Percentiles rank a stretch among this genome's conserved stretches.
Evolutionary conservation across 1,139 yeast genomes (phyloP).

Genomic region (Kluyveromyces sp.): DNA sequence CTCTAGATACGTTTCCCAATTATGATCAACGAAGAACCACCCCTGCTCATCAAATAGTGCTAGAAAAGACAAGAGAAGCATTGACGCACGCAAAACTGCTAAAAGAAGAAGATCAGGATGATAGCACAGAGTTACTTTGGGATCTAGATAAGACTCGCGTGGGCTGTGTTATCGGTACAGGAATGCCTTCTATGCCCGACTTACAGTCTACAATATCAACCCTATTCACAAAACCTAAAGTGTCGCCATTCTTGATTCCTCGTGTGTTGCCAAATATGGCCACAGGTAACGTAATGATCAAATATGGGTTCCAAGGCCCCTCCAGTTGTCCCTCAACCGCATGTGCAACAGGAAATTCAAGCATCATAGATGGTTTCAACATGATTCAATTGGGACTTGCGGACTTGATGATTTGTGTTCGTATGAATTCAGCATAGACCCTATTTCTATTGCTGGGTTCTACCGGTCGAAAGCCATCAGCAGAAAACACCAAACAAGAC

Average conservation of each 20-base stretch:
- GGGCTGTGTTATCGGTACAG: conserved; percentile 89
- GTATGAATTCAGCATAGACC: conserved; percentile 81
- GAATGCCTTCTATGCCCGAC: conserved; percentile 85
- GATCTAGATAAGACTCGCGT: conserved; percentile 10
- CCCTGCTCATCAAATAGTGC: conserved; percentile 67
- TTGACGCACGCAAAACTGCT: conserved; percentile 47
- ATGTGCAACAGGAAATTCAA: conserved; percentile 92
- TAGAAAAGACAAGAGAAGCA: conserved; percentile 75
- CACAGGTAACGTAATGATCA: conserved; percentile 81
- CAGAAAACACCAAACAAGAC: conserved; percentile 66
- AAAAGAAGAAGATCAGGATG: conserved; percentile 3
- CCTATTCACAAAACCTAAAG: conserved; percentile 48
- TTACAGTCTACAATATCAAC: conserved; percentile 47
- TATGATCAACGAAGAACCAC: conserved; percentile 50
- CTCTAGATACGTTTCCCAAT: conserved; percentile 1
- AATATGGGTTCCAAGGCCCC: conserved; percentile 72
- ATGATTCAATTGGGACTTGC: conserved; percentile 76
- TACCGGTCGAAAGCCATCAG: conserved; percentile 81
- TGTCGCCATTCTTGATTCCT: conserved; percentile 84
- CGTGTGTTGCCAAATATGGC: conserved; percentile 86
- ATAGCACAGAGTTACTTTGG: neutral
- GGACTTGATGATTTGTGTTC: conserved; percentile 86
- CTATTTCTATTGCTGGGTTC: conserved; percentile 84
- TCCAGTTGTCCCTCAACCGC: conserved; percentile 88
- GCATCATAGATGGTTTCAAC: conserved; percentile 87